phyloP scores from a whole-genome alignment of 1,284 basidiomycete species.

The Sanghuangporus sanghuang region DNA sequence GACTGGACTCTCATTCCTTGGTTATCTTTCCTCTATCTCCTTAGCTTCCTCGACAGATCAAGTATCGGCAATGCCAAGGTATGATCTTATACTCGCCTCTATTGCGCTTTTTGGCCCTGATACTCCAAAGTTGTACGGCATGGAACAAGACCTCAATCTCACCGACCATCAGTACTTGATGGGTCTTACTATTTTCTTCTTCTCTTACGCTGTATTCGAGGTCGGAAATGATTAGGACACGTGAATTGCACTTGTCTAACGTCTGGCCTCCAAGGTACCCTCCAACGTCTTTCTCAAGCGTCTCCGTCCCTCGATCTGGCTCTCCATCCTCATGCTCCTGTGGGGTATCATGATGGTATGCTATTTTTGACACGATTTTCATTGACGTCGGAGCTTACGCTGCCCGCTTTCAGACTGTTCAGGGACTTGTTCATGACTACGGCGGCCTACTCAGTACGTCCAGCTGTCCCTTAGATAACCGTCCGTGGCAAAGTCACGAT shows the following conservation, averaged over 20 bases:
- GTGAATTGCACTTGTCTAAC: not conserved
- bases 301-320: conserved; percentile 61
- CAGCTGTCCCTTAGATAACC: not conserved
- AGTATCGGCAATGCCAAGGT: conserved; percentile 81
- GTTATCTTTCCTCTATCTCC: conserved; percentile 67
- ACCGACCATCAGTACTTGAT: conserved; percentile 61
- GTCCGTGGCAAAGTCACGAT: not conserved
- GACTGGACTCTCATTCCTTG: conserved; percentile 62
- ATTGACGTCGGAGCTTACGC: conserved; percentile 1
- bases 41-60: conserved; percentile 73
- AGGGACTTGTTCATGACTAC: conserved; percentile 64
- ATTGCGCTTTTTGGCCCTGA: not conserved
- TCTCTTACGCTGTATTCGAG: conserved; percentile 64
- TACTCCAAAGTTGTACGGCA: conserved; percentile 44
- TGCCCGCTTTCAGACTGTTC: conserved; percentile 44
- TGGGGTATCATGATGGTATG: conserved; percentile 72
- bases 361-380: conserved; percentile 14
- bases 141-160: conserved; percentile 50
- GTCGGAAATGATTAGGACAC: conserved; percentile 21
- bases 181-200: conserved; percentile 58
- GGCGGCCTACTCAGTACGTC: conserved; percentile 54
- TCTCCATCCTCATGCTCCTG: conserved; percentile 56
- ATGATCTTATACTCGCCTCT: conserved; percentile 11
- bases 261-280: conserved; percentile 39
- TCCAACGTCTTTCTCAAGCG: conserved; percentile 69